Evolutionary conservation across 129 eudicot genomes (phyloP).

Genomic region (Centaurea solstitialis): DNA sequence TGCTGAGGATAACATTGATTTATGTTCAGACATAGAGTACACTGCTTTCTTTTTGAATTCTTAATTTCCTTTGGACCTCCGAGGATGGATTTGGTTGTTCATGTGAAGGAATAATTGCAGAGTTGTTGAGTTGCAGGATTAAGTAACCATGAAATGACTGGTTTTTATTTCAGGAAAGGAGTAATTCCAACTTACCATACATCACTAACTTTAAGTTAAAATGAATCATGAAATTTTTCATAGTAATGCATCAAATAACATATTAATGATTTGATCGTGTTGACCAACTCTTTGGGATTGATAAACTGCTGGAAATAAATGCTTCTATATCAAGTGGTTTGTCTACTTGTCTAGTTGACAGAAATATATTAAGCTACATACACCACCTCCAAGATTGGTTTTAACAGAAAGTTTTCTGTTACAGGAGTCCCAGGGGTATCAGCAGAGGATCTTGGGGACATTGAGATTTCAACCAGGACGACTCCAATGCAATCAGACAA

Average conservation of each 20-base stretch:
- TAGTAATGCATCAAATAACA: background rate
- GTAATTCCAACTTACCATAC: slow-evolving; percentile 1
- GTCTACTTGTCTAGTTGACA: slow-evolving; percentile 11
- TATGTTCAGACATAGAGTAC: background rate
- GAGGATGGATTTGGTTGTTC: background rate
- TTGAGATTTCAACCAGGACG: background rate
- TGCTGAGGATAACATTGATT: background rate
- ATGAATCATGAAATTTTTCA: background rate
- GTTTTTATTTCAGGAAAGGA: slow-evolving; percentile 5
- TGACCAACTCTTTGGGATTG: background rate
- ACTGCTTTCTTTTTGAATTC: slow-evolving; percentile 3
- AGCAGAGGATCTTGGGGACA: background rate
- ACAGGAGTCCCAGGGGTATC: slow-evolving; percentile 3
- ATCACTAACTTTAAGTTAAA: slow-evolving; percentile 1
- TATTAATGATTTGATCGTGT: background rate
- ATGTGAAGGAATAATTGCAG: slow-evolving; percentile 2
- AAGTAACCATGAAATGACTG: background rate
- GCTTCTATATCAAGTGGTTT: slow-evolving; percentile 5
- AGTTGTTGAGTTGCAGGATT: slow-evolving; percentile 7
- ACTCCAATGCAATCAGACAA: background rate
- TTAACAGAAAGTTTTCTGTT: background rate
- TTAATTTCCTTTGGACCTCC: background rate
- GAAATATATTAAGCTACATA: background rate
- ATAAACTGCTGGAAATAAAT: background rate
- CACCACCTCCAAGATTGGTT: background rate